Evolutionary conservation across 306 rosid genomes (phyloP), one percentile per base, ranked within the genome.

Genomic region (Urtica urens): DNA sequence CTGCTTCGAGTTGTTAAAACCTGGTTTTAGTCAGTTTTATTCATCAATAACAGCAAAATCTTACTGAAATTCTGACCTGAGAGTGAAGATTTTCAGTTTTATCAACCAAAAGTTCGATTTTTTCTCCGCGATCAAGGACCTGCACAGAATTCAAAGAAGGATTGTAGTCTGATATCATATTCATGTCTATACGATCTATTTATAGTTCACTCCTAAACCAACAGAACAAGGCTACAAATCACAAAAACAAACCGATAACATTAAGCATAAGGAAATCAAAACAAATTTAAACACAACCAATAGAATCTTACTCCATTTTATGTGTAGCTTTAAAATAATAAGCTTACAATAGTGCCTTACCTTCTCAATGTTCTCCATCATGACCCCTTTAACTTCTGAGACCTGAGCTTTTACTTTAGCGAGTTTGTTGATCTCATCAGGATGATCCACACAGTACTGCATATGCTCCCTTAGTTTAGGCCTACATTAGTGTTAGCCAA

Each of bases 311-410:
- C n/a, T n/a, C n/a, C n/a, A n/a, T n/a, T n/a, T n/a, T n/a, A n/a
- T n/a, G n/a, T n/a, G n/a, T n/a, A n/a, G n/a, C n/a, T n/a, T n/a
- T n/a, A n/a, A n/a, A n/a, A n/a, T n/a, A n/a, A 29, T 24, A 12
- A 10, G n/a, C 19, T 20, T 0, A 20, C 14, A 44, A 26, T 23
- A 23, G 33, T 45, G 33, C 40, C 55, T 53, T 49, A 75, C 96
- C 94, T 82, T 87, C 53, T 87, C 96, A 30, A 87, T 87, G 47
- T 87, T 87, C 43, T 79, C 96, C 96, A 87, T 87, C 96, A 87
- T 87, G 53, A 87, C 94, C 66, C 82, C 96, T 64, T 82, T 87
- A 22, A 87, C 96, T 71, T 87, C 96, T 6, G 94, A 55, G 55
- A 87, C 96, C 68, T 82, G 96, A 64, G 94, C 96, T 59, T 87